Conservation (phyloP, 345 rosid genomes). For the Cardiospermum halicacabum region DNA sequence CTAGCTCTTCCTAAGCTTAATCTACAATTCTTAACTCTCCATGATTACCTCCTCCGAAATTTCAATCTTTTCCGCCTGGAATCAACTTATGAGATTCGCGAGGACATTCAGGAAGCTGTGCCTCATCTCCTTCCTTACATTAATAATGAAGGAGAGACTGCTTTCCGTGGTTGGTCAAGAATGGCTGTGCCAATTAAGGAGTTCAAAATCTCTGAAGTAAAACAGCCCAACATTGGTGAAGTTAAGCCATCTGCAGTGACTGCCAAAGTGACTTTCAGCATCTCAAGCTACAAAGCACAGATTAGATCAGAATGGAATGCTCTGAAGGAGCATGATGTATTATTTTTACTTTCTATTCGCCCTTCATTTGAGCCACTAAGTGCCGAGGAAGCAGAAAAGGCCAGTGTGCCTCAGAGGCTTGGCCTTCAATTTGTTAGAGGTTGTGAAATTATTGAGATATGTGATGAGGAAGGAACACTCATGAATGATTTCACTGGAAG, state of each 20-base stretch:
- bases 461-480: constrained; percentile 87
- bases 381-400: constrained; percentile 89
- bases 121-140: constrained; percentile 92
- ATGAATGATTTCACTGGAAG: constrained; percentile 98
- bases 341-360: constrained; percentile 81
- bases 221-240: constrained; percentile 97
- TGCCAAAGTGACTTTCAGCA: constrained; percentile 76
- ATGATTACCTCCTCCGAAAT: constrained; percentile 92
- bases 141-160: constrained; percentile 82
- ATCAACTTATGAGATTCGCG: constrained; percentile 98
- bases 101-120: constrained; percentile 97
- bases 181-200: constrained; percentile 89
- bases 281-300: constrained; percentile 79
- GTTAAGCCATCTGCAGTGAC: constrained; percentile 93
- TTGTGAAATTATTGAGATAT: constrained; percentile 87
- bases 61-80: constrained; percentile 98
- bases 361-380: constrained; percentile 94
- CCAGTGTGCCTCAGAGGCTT: constrained; percentile 84
- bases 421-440: constrained; percentile 96
- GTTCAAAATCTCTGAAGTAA: constrained; percentile 73
- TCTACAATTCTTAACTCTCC: constrained; percentile 91
- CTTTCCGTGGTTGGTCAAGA: constrained; percentile 99
- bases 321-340: constrained; percentile 97
- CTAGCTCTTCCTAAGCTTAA: constrained; percentile 98
- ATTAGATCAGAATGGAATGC: constrained; percentile 97